Percentiles rank a stretch among this genome's conserved stretches.
Conservation (phyloP, 139 green algal genomes). For the Dunaliella primolecta region DNA sequence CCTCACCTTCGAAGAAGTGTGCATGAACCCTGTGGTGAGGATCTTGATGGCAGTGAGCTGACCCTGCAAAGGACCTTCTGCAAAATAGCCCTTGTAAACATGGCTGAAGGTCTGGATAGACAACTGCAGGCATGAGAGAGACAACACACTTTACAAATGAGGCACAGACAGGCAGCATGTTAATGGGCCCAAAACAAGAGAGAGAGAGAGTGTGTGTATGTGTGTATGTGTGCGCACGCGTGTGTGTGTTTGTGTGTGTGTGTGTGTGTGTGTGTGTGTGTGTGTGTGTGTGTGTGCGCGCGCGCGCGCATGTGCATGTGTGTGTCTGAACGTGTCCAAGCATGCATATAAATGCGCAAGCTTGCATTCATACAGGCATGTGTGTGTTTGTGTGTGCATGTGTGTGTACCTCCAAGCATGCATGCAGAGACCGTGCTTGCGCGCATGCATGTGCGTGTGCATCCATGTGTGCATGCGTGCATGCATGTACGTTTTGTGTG, state of each 20-base stretch:
- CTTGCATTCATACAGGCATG: neutral
- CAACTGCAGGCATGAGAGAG: neutral
- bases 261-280: too few species aligned
- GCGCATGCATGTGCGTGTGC: neutral
- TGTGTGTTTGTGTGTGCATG: neutral
- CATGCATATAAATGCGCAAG: neutral
- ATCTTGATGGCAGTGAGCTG: conserved; percentile 1
- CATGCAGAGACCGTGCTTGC: neutral
- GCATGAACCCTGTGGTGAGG: conserved; percentile 5
- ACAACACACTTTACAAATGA: neutral
- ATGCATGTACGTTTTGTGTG: neutral
- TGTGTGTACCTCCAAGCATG: neutral
- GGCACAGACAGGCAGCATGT: too few species aligned
- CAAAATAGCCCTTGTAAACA: conserved; percentile 17
- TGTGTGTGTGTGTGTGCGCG: too few species aligned
- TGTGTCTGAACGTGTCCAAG: too few species aligned
- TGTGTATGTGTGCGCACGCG: too few species aligned
- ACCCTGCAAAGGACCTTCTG: neutral
- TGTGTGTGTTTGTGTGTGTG: too few species aligned
- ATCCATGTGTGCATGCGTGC: neutral
- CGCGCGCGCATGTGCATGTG: too few species aligned
- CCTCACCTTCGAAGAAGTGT: neutral
- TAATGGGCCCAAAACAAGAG: too few species aligned
- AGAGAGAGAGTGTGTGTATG: too few species aligned
- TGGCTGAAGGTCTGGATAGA: neutral